Percentiles rank a stretch among this genome's conserved stretches.
Conservation (phyloP, 2,329 filamentous ascomycete genomes). For the Tolypocladium inflatum region DNA sequence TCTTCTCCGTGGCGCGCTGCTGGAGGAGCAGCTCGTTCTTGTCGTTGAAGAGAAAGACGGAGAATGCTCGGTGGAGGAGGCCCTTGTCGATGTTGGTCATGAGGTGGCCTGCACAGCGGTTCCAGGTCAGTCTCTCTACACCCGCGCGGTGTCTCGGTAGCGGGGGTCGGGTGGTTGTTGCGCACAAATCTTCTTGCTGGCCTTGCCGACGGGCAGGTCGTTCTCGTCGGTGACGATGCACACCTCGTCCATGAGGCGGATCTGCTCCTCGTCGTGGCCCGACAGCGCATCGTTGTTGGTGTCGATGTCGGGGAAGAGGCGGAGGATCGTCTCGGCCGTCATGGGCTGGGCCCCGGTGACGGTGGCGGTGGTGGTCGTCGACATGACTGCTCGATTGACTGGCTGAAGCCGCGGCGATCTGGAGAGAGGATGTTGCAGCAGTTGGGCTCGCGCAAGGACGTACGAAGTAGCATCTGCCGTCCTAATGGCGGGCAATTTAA, state of each 20-base stretch:
- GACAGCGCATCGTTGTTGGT: constrained; percentile 65
- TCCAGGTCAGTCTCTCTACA: neutral
- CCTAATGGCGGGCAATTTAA: neutral
- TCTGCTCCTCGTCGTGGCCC: constrained; percentile 96
- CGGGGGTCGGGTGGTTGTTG: neutral
- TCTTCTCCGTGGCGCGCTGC: constrained; percentile 92
- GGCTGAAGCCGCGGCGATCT: neutral
- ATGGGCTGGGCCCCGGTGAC: constrained; percentile 50
- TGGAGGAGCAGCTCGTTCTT: constrained; percentile 89
- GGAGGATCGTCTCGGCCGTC: constrained; percentile 77
- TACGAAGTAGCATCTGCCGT: neutral
- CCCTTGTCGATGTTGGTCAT: constrained; percentile 99
- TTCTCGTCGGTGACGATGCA: constrained; percentile 95
- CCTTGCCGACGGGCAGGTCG: constrained; percentile 86
- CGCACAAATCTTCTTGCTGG: constrained; percentile 95
- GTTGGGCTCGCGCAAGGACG: neutral
- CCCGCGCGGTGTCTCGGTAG: neutral
- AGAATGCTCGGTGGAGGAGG: constrained; percentile 93
- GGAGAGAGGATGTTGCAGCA: neutral
- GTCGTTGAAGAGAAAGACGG: constrained; percentile 93
- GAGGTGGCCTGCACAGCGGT: constrained; percentile 61
- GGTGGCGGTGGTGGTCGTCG: constrained; percentile 22
- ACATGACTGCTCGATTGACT: neutral
- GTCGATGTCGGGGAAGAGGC: constrained; percentile 78
- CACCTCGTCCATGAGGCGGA: constrained; percentile 95